Evolutionary conservation across 495 filamentous ascomycete species (phyloP).

Genomic region (Daldinia childiae): DNA sequence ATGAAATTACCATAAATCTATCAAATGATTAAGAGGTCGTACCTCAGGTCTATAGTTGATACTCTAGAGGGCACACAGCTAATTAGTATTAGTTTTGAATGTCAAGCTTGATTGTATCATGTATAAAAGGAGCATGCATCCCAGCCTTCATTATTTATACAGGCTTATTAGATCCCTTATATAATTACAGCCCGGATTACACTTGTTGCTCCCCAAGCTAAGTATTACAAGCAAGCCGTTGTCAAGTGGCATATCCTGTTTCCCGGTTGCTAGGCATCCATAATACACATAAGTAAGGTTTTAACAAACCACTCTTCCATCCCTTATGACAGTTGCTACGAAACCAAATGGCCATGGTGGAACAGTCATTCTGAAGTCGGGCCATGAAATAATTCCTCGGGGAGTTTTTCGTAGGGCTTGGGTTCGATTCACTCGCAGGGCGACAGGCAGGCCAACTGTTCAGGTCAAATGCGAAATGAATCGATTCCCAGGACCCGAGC

Average conservation of each 20-base stretch:
- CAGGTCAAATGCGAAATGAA: neutral
- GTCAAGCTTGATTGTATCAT: no score
- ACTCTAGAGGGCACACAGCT: no score
- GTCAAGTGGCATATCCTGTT: neutral
- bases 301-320: neutral
- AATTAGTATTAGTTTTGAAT: no score
- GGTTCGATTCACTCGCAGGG: neutral
- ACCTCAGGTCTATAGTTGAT: no score
- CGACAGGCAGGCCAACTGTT: slow-evolving; percentile 5
- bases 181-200: neutral
- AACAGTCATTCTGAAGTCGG: neutral
- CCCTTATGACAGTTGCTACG: neutral
- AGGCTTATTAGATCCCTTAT: no score
- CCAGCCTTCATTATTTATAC: no score
- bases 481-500: neutral
- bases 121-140: no score
- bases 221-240: neutral
- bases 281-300: neutral
- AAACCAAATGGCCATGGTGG: neutral
- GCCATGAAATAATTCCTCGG: slow-evolving; percentile 2
- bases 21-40: no score
- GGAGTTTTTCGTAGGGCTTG: slow-evolving; percentile 8
- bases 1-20: no score
- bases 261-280: neutral
- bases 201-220: neutral